Percentiles rank a stretch among this genome's conserved stretches.
Conservation (phyloP, 2,329 filamentous ascomycete species). For the Ophiostoma fasciatum region DNA sequence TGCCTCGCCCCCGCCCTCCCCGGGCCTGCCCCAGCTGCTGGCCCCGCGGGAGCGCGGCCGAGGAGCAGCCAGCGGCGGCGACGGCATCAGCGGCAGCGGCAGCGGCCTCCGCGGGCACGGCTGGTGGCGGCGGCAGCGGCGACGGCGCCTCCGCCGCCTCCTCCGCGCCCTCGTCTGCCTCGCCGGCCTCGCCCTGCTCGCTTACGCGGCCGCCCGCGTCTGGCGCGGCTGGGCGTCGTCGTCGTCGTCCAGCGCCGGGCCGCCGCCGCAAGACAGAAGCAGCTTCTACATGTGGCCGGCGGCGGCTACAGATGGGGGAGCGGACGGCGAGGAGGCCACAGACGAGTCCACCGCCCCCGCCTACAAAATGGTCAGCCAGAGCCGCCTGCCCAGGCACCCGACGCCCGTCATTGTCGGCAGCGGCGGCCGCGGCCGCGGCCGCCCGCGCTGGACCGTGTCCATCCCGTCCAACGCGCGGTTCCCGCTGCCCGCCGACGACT, state of each 20-base stretch:
- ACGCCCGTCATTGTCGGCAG: conserved; percentile 57
- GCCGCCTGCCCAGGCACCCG: conserved; percentile 53
- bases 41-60: conserved; percentile 24
- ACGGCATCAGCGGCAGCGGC: too few relatives aligned
- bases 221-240: too few relatives aligned
- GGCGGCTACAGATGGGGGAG: too few relatives aligned
- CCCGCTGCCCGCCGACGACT: conserved; percentile 50
- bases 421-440: conserved; percentile 48
- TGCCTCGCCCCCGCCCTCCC: conserved; percentile 53
- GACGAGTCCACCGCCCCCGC: too few relatives aligned
- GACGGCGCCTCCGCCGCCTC: neutral
- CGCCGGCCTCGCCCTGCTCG: too few relatives aligned
- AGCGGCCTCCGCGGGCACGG: too few relatives aligned
- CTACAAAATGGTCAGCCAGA: conserved; percentile 53
- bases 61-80: too few relatives aligned
- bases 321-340: too few relatives aligned
- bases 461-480: conserved; percentile 55
- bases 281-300: conserved; percentile 13
- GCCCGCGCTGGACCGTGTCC: conserved; percentile 64
- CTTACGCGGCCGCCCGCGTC: too few relatives aligned
- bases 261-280: too few relatives aligned
- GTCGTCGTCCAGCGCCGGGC: too few relatives aligned
- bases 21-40: conserved; percentile 49
- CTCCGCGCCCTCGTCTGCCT: neutral
- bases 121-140: too few relatives aligned